phyloP scores from a whole-genome alignment of 768 basidiomycete genomes.

The Suillus fuscotomentosus region DNA sequence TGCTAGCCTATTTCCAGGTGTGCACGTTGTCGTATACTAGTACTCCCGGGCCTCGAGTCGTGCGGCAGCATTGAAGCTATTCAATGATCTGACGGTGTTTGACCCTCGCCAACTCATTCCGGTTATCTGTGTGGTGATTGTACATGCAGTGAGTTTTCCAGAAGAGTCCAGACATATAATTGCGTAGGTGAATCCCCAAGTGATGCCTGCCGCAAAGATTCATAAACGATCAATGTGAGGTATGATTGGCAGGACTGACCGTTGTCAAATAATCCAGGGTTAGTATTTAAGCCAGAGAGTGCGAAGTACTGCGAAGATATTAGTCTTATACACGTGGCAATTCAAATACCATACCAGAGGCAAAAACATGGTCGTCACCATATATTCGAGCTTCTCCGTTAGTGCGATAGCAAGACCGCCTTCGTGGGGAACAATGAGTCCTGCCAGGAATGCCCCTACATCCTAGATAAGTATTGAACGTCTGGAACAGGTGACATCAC shows the following conservation, averaged over 20 bases:
- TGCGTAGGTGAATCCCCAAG: slow-evolving; percentile 86
- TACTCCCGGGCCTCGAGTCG: no score
- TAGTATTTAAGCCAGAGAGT: slow-evolving; percentile 87
- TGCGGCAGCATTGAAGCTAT: no score
- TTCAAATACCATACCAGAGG: slow-evolving; percentile 56
- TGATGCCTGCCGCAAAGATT: slow-evolving; percentile 46
- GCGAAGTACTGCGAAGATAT: slow-evolving; percentile 74
- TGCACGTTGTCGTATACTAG: no score
- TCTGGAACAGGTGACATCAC: slow-evolving; percentile 10
- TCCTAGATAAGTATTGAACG: neutral
- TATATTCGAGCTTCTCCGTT: slow-evolving; percentile 93
- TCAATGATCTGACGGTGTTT: slow-evolving; percentile 83
- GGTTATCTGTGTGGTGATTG: slow-evolving; percentile 60
- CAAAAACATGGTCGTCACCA: slow-evolving; percentile 87
- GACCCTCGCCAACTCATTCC: slow-evolving; percentile 84
- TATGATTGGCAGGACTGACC: slow-evolving; percentile 37
- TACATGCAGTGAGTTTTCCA: slow-evolving; percentile 89
- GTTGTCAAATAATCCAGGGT: slow-evolving; percentile 79
- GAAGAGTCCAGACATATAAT: slow-evolving; percentile 75
- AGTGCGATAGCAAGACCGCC: slow-evolving; percentile 81
- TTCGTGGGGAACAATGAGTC: slow-evolving; percentile 81
- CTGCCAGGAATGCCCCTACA: slow-evolving; percentile 78
- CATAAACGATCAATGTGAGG: neutral
- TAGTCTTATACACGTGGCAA: neutral
- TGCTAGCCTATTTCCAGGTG: no score